These are phyloP conservation scores for Xylaria arbuscula DNA, from an alignment of 2,329 filamentous ascomycete genomes.

Conservation along the genomic window DNA sequence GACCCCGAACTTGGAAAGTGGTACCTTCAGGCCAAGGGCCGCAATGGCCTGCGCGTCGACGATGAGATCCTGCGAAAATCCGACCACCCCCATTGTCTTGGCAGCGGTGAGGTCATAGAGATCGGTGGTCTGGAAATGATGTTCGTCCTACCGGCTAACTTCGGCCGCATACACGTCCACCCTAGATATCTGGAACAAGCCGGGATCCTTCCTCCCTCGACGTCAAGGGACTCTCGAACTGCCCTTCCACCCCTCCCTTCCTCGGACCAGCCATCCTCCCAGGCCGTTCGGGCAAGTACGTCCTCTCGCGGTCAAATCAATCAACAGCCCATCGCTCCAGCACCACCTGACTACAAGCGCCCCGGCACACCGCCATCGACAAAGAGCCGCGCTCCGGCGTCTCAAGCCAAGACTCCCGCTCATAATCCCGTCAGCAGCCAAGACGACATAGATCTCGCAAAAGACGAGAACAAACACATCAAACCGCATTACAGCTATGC, in stretches of 20 bases:
- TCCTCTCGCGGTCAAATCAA: constrained; percentile 45
- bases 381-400: constrained; percentile 50
- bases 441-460: constrained; percentile 77
- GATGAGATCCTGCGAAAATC: constrained; percentile 76
- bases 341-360: constrained; percentile 69
- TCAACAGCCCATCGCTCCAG: constrained; percentile 66
- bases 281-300: constrained; percentile 38
- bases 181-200: constrained; percentile 76
- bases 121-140: constrained; percentile 97
- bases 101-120: constrained; percentile 90
- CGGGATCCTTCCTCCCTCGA: constrained; percentile 53
- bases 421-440: constrained; percentile 56
- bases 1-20: constrained; percentile 76
- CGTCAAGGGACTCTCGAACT: constrained; percentile 43
- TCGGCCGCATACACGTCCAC: constrained; percentile 73
- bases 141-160: constrained; percentile 88
- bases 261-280: constrained; percentile 44
- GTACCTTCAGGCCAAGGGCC: constrained; percentile 87
- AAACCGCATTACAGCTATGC: constrained; percentile 98
- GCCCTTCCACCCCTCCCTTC: constrained; percentile 48
- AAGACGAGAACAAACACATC: constrained; percentile 86
- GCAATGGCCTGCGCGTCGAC: constrained; percentile 90
- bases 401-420: constrained; percentile 55
- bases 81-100: constrained; percentile 69
- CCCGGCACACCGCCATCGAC: constrained; percentile 70